A percentile compares a stretch with the other conserved stretches of the same genome.
Conservation (phyloP, 768 basidiomycete species). For the Floccularia luteovirens region DNA sequence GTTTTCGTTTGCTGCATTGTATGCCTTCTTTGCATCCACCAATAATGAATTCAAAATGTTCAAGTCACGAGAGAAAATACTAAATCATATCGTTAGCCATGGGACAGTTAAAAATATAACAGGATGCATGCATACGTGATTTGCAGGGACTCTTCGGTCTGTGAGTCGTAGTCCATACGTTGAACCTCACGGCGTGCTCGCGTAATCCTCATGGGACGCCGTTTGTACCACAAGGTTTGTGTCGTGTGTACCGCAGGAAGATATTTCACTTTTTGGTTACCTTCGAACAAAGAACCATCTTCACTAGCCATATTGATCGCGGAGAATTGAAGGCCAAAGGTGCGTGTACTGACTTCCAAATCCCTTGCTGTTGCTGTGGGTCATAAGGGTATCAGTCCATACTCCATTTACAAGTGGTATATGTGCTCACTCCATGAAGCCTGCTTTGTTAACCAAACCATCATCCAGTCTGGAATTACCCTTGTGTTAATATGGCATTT, state of each 20-base stretch:
- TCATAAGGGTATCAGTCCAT: slow-evolving; percentile 10
- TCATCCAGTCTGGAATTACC: slow-evolving; percentile 50
- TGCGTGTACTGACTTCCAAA: slow-evolving; percentile 40
- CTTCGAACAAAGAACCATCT: slow-evolving; percentile 20
- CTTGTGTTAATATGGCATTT: slow-evolving; percentile 1
- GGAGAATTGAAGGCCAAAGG: slow-evolving; percentile 27
- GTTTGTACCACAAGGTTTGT: slow-evolving; percentile 41
- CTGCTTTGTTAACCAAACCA: slow-evolving; percentile 60
- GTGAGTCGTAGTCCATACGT: slow-evolving; percentile 19
- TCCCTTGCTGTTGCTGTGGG: slow-evolving; percentile 31
- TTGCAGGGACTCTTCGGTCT: slow-evolving; percentile 28
- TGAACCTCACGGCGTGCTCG: slow-evolving; percentile 30
- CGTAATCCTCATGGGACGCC: slow-evolving; percentile 31
- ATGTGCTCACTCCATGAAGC: slow-evolving; percentile 46
- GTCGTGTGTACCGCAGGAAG: slow-evolving; percentile 30
- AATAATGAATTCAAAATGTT: slow-evolving; percentile 43
- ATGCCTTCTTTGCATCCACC: slow-evolving; percentile 42
- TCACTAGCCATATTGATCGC: too few species aligned
- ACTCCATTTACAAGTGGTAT: background rate
- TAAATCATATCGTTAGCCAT: slow-evolving; percentile 13
- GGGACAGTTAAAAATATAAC: background rate
- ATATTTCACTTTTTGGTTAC: slow-evolving; percentile 28
- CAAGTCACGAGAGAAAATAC: slow-evolving; percentile 43
- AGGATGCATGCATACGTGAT: slow-evolving; percentile 27
- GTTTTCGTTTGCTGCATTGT: slow-evolving; percentile 43